phyloP scores from a whole-genome alignment of 176 grass and related monocot species.

The Aegilops speltoides region DNA sequence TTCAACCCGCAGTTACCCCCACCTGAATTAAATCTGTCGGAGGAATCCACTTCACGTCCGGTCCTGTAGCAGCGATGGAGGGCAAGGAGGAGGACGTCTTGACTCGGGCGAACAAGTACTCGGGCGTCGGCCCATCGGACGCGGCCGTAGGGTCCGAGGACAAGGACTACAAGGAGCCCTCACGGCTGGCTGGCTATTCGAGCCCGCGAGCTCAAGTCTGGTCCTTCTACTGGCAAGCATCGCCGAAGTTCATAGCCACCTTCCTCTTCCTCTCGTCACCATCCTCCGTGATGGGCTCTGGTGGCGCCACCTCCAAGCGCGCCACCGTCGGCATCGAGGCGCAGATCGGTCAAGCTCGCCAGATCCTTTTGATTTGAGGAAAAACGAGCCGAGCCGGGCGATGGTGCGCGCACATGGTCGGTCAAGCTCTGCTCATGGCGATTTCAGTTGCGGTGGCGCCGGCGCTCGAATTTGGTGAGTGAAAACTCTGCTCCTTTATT shows the following conservation, averaged over 20 bases:
- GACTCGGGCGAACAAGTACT: slow-evolving; percentile 84
- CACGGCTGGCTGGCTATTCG: slow-evolving; percentile 70
- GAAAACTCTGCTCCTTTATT: no score
- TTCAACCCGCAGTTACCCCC: no score
- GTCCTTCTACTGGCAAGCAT: slow-evolving; percentile 98
- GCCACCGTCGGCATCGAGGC: slow-evolving; percentile 80
- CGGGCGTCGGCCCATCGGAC: slow-evolving; percentile 76
- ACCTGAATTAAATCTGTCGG: no score
- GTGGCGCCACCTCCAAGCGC: slow-evolving; percentile 53
- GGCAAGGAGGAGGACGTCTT: slow-evolving; percentile 85
- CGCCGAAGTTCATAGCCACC: slow-evolving; percentile 95
- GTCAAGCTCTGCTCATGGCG: no score
- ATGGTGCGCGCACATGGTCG: no score
- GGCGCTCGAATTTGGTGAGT: no score
- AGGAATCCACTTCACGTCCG: no score
- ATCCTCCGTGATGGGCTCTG: slow-evolving; percentile 85
- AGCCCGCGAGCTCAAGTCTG: slow-evolving; percentile 87
- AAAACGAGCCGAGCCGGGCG: no score
- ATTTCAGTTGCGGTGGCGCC: no score
- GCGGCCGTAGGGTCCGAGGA: slow-evolving; percentile 64
- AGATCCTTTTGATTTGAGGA: no score
- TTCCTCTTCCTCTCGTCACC: slow-evolving; percentile 97
- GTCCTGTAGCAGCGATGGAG: slow-evolving; percentile 49
- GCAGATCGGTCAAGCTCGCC: no score
- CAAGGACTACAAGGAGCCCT: slow-evolving; percentile 90